Evolutionary conservation across 495 filamentous ascomycete species (phyloP), one percentile per base, ranked within the genome.

Genomic region (Xylaria nigripes): DNA sequence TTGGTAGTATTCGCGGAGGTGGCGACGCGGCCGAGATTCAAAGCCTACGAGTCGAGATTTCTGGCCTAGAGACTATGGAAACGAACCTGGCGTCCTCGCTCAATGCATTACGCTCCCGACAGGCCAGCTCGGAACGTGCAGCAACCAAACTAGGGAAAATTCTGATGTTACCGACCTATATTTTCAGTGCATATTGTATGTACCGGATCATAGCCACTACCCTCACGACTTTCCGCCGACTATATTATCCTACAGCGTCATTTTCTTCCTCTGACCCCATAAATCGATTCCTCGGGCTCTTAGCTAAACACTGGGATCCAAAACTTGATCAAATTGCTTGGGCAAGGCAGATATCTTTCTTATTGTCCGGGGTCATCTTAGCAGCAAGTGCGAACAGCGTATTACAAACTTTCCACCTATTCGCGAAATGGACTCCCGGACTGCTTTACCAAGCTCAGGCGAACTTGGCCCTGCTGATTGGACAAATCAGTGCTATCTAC

Each of bases 11-110:
- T 25, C 82, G 83, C 12, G 78, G 78, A 21, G 81, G 78, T 50
- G 83, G 64, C 15, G 73, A 90, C 48, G 66, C 74, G 1, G 76
- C 81, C 49, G 87, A 89, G 66, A 74, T 84, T 16, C 77, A 77
- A 54, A 69, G 80, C 1, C 74, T 93, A 1, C 72, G 82, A 38
- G 72, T 87, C n/a, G 88, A 93, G 60, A 85, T 91, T 46, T 71
- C 77, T n/a, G 88, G 88, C 0, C 76, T 93, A 18, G 81, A 86
- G 62, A 81, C 83, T 2, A 92, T 92, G 87, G 79, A 81, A 56
- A 64, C 72, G 19, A 81, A 79, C 52, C 77, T 93, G 6, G 74
- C 81, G 13, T 70, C 77, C 19, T 84, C 84, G 25, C 68, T 89
- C 1, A 56, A 74, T 22, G 57, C 77, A 41, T 72, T 91, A 5